Conservation (phyloP, 129 eudicot genomes). For the Escallonia rubra region DNA sequence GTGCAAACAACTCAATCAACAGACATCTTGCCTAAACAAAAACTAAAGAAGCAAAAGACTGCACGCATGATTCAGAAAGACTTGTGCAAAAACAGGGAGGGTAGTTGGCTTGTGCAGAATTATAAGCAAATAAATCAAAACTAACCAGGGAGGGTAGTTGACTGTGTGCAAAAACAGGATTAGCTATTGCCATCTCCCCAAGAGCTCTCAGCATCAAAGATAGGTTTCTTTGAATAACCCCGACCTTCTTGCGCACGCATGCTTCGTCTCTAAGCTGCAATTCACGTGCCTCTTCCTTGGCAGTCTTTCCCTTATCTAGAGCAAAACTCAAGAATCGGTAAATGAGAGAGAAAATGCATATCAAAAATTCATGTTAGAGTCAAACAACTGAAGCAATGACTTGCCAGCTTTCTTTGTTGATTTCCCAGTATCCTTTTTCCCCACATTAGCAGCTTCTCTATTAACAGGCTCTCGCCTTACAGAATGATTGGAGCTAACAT, state of each 20-base stretch:
- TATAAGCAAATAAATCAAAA: conserved; percentile 1
- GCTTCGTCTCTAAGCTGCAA: conserved; percentile 82
- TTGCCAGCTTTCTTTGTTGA: conserved; percentile 66
- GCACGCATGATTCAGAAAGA: too few relatives aligned
- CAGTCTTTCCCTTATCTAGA: conserved; percentile 87
- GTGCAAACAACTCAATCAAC: too few relatives aligned
- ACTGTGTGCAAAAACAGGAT: conserved; percentile 91
- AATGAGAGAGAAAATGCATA: neutral
- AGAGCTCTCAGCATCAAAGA: conserved; percentile 78
- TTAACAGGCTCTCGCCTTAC: conserved; percentile 43
- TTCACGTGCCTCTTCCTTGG: conserved; percentile 99
- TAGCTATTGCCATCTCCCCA: conserved; percentile 87
- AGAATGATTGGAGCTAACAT: conserved; percentile 49
- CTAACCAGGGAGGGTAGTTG: conserved; percentile 85
- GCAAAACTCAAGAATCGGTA: conserved; percentile 6
- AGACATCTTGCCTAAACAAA: too few relatives aligned
- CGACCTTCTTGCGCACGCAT: conserved; percentile 62
- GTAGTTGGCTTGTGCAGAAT: neutral
- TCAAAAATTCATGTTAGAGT: neutral
- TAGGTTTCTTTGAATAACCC: conserved; percentile 59
- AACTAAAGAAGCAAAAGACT: too few relatives aligned
- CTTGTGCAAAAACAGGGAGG: too few relatives aligned
- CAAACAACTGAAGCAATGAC: conserved; percentile 5
- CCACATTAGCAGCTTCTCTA: conserved; percentile 46
- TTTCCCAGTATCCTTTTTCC: conserved; percentile 71